Evolutionary conservation across 306 rosid genomes (phyloP).

Genomic region (Dryas alaskensis): DNA sequence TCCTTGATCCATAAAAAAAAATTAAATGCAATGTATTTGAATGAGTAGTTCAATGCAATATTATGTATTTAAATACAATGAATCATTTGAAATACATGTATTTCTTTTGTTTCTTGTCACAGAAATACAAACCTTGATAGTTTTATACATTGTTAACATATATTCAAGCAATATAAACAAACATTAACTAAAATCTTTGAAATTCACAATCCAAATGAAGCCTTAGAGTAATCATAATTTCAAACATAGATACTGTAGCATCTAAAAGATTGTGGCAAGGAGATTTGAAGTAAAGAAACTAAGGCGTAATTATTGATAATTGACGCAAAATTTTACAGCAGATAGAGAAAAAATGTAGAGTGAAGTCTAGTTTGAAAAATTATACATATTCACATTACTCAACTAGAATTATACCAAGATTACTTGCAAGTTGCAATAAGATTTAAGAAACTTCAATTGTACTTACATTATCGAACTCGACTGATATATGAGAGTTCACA

Average conservation of each 20-base stretch:
- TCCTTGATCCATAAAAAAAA: not conserved
- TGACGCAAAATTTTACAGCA: not conserved
- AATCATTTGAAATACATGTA: too few species aligned
- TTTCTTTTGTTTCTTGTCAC: too few species aligned
- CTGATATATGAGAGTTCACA: constrained; percentile 74
- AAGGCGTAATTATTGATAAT: not conserved
- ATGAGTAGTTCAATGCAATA: not conserved
- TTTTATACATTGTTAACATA: too few species aligned
- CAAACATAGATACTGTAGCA: not conserved
- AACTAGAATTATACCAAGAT: constrained; percentile 10
- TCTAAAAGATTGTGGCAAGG: not conserved
- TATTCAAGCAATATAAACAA: too few species aligned
- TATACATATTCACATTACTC: not conserved
- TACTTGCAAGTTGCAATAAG: constrained; percentile 9
- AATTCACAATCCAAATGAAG: not conserved
- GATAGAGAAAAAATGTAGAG: not conserved
- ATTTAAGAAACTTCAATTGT: constrained; percentile 23
- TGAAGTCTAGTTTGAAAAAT: not conserved
- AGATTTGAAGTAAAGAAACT: not conserved
- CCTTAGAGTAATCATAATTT: not conserved
- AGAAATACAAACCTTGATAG: too few species aligned
- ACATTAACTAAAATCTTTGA: too few species aligned
- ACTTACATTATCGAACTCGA: constrained; percentile 84
- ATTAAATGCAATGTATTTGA: not conserved
- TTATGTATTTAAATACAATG: too few species aligned